Evolutionary conservation across 2,329 filamentous ascomycete genomes (phyloP).

Genomic region (Stagonosporopsis cucurbitacearum): DNA sequence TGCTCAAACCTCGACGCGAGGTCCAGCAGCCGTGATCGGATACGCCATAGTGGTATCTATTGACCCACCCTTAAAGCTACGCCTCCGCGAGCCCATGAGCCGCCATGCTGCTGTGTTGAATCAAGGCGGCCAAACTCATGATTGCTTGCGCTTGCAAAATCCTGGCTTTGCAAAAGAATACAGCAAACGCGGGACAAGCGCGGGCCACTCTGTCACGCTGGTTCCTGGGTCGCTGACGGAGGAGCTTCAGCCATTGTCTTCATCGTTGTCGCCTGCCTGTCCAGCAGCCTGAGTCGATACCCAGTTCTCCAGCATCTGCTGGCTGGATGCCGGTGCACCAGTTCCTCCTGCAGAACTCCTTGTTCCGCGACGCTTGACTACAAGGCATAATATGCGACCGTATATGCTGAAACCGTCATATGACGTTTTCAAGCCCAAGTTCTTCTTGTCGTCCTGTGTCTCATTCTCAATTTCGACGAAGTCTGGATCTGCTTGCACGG

Average conservation of each 20-base stretch:
- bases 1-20: not conserved
- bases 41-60: not conserved
- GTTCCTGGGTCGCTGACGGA: not conserved
- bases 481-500: slow-evolving; percentile 16
- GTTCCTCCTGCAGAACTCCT: slow-evolving; percentile 27
- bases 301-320: slow-evolving; percentile 53
- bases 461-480: slow-evolving; percentile 31
- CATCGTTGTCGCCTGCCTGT: slow-evolving; percentile 40
- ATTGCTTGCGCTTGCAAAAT: not conserved
- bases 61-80: not conserved
- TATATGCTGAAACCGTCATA: slow-evolving; percentile 98
- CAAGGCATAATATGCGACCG: slow-evolving; percentile 87
- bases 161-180: not conserved
- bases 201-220: not conserved
- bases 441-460: slow-evolving; percentile 87
- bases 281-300: slow-evolving; percentile 52
- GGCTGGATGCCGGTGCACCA: slow-evolving; percentile 35
- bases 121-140: not conserved
- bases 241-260: slow-evolving; percentile 39
- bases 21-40: not conserved
- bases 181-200: not conserved
- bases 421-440: slow-evolving; percentile 80
- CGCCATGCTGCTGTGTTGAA: not conserved
- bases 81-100: not conserved
- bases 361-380: slow-evolving; percentile 74